These are phyloP conservation scores for Chlorella sp. DNA, from an alignment of 139 green algal genomes.

Conservation along the genomic window DNA sequence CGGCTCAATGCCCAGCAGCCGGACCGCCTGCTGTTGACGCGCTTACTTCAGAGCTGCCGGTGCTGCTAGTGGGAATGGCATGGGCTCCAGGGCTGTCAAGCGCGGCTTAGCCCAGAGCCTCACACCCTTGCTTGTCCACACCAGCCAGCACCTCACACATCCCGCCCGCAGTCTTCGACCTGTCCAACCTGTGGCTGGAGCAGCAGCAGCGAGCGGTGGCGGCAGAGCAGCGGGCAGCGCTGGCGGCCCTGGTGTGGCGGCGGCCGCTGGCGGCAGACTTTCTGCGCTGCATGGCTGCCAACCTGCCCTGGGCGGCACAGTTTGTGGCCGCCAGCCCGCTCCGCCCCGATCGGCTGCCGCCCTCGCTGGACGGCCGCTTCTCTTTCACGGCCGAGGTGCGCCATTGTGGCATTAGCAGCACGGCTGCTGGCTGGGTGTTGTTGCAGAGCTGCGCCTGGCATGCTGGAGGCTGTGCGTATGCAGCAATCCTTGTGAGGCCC, in stretches of 20 bases:
- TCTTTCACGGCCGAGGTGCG: conserved; percentile 23
- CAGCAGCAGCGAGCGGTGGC: not conserved
- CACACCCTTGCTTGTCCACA: not conserved
- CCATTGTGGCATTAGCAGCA: accelerated
- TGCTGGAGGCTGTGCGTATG: too few relatives aligned
- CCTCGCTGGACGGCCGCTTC: conserved; percentile 24
- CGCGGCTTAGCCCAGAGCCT: not conserved
- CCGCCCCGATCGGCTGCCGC: not conserved
- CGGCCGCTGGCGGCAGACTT: conserved; percentile 22
- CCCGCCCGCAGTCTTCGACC: conserved; percentile 10
- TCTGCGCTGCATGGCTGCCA: conserved; percentile 23
- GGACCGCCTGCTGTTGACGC: too few relatives aligned
- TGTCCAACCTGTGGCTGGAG: conserved; percentile 30
- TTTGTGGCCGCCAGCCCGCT: not conserved
- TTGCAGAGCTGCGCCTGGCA: too few relatives aligned
- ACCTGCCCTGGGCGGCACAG: conserved; percentile 17
- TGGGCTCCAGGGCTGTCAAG: too few relatives aligned
- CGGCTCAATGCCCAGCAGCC: too few relatives aligned
- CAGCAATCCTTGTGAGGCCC: too few relatives aligned
- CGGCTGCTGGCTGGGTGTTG: too few relatives aligned
- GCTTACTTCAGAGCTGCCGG: too few relatives aligned
- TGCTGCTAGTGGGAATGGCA: too few relatives aligned
- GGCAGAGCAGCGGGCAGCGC: not conserved
- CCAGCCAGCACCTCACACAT: not conserved
- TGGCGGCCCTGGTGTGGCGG: conserved; percentile 22